These are phyloP conservation scores for Setomelanomma holmii DNA, from an alignment of 2,329 filamentous ascomycete genomes.

Conservation along the genomic window DNA sequence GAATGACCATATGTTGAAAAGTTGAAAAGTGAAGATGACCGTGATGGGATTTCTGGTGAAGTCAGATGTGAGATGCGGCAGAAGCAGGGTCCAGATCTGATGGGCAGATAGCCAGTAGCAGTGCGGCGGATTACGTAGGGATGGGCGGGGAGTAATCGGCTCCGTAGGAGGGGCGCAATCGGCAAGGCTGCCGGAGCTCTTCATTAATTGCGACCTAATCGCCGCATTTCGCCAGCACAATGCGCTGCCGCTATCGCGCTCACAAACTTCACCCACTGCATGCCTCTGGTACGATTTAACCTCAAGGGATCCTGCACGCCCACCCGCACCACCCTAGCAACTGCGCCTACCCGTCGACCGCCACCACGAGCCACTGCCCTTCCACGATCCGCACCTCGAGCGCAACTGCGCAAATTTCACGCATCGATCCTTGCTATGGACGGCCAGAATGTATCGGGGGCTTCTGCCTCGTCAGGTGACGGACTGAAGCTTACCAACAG, in stretches of 20 bases:
- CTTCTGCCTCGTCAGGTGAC: conserved; percentile 20
- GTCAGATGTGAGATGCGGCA: conserved; percentile 1
- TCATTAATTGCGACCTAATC: neutral
- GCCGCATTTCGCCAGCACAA: conserved; percentile 3
- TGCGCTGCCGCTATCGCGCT: conserved; percentile 1
- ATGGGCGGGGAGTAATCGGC: conserved; percentile 9
- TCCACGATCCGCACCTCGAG: conserved; percentile 16
- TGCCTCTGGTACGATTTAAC: conserved; percentile 40
- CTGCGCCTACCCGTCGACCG: conserved; percentile 11
- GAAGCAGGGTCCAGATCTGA: neutral
- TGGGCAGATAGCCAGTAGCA: conserved; percentile 2
- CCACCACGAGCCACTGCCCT: conserved; percentile 11
- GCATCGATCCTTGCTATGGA: conserved; percentile 42
- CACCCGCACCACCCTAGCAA: conserved; percentile 12
- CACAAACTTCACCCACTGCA: conserved; percentile 15
- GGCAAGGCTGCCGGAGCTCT: conserved; percentile 6
- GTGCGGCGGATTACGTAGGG: conserved; percentile 6
- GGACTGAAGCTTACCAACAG: conserved; percentile 60
- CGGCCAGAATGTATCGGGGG: conserved; percentile 24
- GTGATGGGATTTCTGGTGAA: conserved; percentile 3
- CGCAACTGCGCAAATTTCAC: conserved; percentile 33
- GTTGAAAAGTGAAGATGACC: conserved; percentile 3
- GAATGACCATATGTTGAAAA: too few relatives aligned
- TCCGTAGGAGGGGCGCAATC: conserved; percentile 7
- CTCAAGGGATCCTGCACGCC: conserved; percentile 35